Base-by-base conservation (phyloP, 2,329 filamentous ascomycete species). In the Colletotrichum sansevieriae region DNA sequence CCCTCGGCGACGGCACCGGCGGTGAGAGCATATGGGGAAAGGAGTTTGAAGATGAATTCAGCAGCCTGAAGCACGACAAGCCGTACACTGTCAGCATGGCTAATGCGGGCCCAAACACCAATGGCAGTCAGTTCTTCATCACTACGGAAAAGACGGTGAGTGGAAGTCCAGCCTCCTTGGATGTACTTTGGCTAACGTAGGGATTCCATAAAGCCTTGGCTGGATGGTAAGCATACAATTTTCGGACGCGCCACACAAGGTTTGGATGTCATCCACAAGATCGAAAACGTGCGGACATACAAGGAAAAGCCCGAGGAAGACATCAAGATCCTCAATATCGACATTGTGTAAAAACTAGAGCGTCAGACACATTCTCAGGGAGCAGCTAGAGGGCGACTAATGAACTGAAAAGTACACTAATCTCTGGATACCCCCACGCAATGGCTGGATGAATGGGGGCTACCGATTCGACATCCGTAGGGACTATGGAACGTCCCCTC, bases 11-110 rank as follows among this genome's bases (percentile, higher is more conserved):
- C 75, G 94, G 94, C 4, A 97, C 94, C 0, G 94, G 94, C 51
- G 94, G 94, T 43, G 93, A 97, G 78, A 94, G 91, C 73, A 97
- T 97, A 75, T 97, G 94, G 94, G 93, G 93, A n/a, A 90, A 85
- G 47, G 92, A 96, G 73, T 97, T 97, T 75, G 92, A 92, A 75
- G 96, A 99, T 76, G 96, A 99, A 78, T 97, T 99, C 74, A 94
- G 92, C 74, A 92, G 89, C 18, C 81, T 99, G 70, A 93, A 92
- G 78, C 96, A 99, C 76, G 96, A 99, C 82, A 97, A 96, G 82
- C 92, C 96, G 2, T 99, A 97, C 78, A 98, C 95, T 0, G 85
- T 98, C 66, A 97, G 93, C 78, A 99, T 99, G 96, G 96, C 96
- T 12, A 99, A 99, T 78, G 95, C 96, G 0, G 96, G 96, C 0